Conservation (phyloP, 179 eudicot species). For the Pouteria campechiana region DNA sequence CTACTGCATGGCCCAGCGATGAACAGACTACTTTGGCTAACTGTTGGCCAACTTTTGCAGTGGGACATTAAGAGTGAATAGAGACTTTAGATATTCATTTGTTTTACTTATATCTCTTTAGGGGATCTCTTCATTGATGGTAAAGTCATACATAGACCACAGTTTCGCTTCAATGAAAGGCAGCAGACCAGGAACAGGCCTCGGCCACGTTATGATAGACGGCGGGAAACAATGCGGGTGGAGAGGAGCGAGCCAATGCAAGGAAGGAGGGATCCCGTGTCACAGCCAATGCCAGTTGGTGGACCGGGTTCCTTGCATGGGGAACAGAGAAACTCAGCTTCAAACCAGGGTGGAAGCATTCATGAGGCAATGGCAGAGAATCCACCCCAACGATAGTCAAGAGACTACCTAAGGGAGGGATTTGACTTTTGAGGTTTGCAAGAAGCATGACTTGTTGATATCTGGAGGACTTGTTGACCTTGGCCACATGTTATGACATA, state of each 20-base stretch:
- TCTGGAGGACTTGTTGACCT: too few species aligned
- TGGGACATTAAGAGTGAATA: background rate
- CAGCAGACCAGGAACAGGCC: slow-evolving; percentile 42
- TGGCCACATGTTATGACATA: too few species aligned
- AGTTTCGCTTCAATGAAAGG: slow-evolving; percentile 56
- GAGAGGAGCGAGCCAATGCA: slow-evolving; percentile 35
- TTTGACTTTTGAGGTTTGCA: too few species aligned
- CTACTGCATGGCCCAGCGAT: too few species aligned
- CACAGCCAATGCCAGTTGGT: slow-evolving; percentile 18
- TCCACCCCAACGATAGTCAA: too few species aligned
- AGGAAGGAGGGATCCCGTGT: slow-evolving; percentile 10
- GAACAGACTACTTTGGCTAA: too few species aligned
- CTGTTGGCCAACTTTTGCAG: too few species aligned
- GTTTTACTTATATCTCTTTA: too few species aligned
- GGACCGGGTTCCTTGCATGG: slow-evolving; percentile 13
- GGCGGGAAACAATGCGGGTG: slow-evolving; percentile 52
- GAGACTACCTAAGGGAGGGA: too few species aligned
- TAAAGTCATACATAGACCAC: slow-evolving; percentile 76
- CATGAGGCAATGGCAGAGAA: too few species aligned
- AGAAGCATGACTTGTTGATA: too few species aligned
- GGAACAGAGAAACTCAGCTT: slow-evolving; percentile 12
- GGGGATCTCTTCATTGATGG: slow-evolving; percentile 85
- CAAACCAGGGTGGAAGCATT: slow-evolving; percentile 16
- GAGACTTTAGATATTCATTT: too few species aligned
- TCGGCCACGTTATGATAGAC: slow-evolving; percentile 69